A percentile compares a stretch with the other conserved stretches of the same genome.
phyloP scores from a whole-genome alignment of 1,284 basidiomycete species.

The Boletus mariae region DNA sequence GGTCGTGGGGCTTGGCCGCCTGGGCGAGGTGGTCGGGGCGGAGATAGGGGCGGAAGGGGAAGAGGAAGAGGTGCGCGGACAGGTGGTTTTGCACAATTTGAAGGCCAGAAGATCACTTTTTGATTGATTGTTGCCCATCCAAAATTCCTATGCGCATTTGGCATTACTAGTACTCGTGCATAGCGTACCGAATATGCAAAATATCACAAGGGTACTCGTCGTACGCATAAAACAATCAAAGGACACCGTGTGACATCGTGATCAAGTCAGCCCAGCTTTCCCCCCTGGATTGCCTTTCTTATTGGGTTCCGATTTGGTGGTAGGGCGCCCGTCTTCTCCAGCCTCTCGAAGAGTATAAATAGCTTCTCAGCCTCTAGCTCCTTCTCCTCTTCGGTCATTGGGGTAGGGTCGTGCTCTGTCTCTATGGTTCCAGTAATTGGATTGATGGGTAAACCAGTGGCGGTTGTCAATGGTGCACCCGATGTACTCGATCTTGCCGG shows the following conservation, averaged over 20 bases:
- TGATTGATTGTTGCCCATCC: slow-evolving; percentile 16
- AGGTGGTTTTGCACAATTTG: slow-evolving; percentile 71
- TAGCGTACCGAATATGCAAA: neutral
- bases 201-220: neutral
- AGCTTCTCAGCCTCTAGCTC: slow-evolving; percentile 87
- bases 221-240: neutral
- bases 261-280: slow-evolving; percentile 33
- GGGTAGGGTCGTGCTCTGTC: slow-evolving; percentile 35
- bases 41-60: slow-evolving; percentile 43
- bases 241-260: neutral
- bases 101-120: slow-evolving; percentile 85
- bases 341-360: slow-evolving; percentile 83
- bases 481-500: slow-evolving; percentile 32
- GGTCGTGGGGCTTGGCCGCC: slow-evolving; percentile 26
- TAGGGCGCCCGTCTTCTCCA: slow-evolving; percentile 72
- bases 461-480: slow-evolving; percentile 35
- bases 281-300: slow-evolving; percentile 59
- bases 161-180: neutral
- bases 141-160: neutral
- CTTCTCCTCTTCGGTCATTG: slow-evolving; percentile 91
- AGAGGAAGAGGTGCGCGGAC: slow-evolving; percentile 52
- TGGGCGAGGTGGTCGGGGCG: slow-evolving; percentile 38
- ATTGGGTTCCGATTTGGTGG: slow-evolving; percentile 67
- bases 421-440: slow-evolving; percentile 75
- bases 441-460: slow-evolving; percentile 55